Evolutionary conservation across 2,329 filamentous ascomycete genomes (phyloP), one percentile per base, ranked within the genome.

Genomic region (Penicillium sp.): DNA sequence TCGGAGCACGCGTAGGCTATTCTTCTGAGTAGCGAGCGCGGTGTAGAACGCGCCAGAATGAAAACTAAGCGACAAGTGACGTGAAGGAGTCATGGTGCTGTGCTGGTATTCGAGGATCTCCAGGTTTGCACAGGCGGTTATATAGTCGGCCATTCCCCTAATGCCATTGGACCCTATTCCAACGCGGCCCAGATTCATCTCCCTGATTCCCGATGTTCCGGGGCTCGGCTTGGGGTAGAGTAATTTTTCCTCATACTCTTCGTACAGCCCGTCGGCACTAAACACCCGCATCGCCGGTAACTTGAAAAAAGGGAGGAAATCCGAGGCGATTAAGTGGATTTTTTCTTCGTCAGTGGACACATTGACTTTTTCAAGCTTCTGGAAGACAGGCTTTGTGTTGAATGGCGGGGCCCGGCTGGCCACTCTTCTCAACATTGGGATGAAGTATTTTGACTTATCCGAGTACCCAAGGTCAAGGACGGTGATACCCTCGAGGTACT

Each of bases 41-140:
- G 10, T 39, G 26, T 58, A 49, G 6, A 58, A 54, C 24, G 9
- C 14, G 1, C 33, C 4, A 14, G 56, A 48, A 1, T 8, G 31
- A 39, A 54, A 54, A 8, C 26, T 29, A 29, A 29, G 27, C 27
- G 10, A 10, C 9, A 11, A 2, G 11, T 51, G 31, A 5, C 42
- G 22, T 43, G 46, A 56, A 19, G 52, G 42, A 19, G 43, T 56
- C 13, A 45, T 3, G 42, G 57, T 47, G 7, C 33, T 22, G 46
- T 62, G 61, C 37, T 59, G 53, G 21, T 61, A 63, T 16, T 52
- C 45, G 29, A 65, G 63, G 11, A 22, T 11, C 11, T 62, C 55
- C 11, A 65, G 55, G 16, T 57, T 59, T 13, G 55, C 49, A 21
- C 63, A 65, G 0, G 58, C 47, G 1, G 42, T 56, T 33, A 65